These are phyloP conservation scores for Toxoplasma gondii DNA, from an alignment of 169 alveolate species.

Conservation along the genomic window DNA sequence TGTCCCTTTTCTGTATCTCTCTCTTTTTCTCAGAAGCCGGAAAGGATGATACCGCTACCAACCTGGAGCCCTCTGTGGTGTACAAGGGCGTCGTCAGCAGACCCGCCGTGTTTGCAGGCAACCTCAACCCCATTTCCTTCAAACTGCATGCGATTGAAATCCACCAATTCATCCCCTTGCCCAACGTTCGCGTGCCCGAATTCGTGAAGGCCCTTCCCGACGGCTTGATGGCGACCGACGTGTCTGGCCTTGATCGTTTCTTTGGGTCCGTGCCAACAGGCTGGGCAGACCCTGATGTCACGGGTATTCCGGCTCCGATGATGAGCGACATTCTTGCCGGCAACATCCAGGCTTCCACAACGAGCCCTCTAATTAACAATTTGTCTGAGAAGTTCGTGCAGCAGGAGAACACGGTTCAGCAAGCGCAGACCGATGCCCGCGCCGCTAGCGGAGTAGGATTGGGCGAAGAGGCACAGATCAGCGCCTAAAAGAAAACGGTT, in stretches of 20 bases:
- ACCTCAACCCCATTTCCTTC: slow-evolving; percentile 81
- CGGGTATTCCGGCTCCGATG: slow-evolving; percentile 88
- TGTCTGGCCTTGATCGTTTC: slow-evolving; percentile 75
- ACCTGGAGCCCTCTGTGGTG: slow-evolving; percentile 76
- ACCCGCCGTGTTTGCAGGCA: slow-evolving; percentile 80
- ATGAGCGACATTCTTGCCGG: slow-evolving; percentile 86
- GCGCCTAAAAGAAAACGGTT: neutral
- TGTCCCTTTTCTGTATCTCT: neutral
- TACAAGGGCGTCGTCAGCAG: slow-evolving; percentile 77
- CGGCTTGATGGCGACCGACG: slow-evolving; percentile 71
- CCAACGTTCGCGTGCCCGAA: slow-evolving; percentile 78
- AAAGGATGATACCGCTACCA: slow-evolving; percentile 7
- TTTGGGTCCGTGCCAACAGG: slow-evolving; percentile 80
- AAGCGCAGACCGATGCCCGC: neutral
- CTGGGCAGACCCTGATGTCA: slow-evolving; percentile 86
- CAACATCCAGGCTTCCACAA: slow-evolving; percentile 70
- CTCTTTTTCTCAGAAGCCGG: neutral
- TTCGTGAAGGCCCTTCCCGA: slow-evolving; percentile 80
- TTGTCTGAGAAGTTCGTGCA: slow-evolving; percentile 62
- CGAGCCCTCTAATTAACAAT: slow-evolving; percentile 65
- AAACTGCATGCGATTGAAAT: slow-evolving; percentile 88
- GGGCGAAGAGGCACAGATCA: neutral
- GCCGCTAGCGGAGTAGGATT: neutral
- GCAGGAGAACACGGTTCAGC: slow-evolving; percentile 38
- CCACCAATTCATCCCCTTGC: slow-evolving; percentile 87